phyloP scores from a whole-genome alignment of 2,329 filamentous ascomycete genomes.

The Grosmannia clavigera region DNA sequence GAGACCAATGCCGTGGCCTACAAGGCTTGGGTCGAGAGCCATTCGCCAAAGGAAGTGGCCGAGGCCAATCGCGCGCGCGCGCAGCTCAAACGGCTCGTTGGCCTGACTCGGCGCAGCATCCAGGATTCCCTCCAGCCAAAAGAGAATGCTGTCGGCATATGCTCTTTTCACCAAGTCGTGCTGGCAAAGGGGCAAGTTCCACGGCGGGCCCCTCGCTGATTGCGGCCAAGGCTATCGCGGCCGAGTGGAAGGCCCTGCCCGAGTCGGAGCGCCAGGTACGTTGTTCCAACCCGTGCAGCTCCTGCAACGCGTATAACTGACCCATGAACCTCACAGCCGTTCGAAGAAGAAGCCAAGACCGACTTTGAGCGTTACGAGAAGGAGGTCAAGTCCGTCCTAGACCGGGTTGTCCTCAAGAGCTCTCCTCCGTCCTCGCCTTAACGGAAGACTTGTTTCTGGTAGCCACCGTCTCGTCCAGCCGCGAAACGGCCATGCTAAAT shows the following conservation, averaged over 20 bases:
- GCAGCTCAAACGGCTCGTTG: constrained; percentile 24
- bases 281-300: neutral
- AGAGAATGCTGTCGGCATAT: constrained; percentile 22
- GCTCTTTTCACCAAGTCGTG: constrained; percentile 25
- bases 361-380: constrained; percentile 20
- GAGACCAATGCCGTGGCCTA: constrained; percentile 25
- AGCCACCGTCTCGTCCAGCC: neutral
- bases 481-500: neutral
- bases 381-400: constrained; percentile 15
- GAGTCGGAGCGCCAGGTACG: constrained; percentile 29
- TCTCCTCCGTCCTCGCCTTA: neutral
- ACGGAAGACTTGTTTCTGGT: neutral
- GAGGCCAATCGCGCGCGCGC: constrained; percentile 36
- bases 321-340: constrained; percentile 17
- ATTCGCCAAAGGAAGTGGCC: constrained; percentile 26
- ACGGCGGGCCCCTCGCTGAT: constrained; percentile 9
- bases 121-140: constrained; percentile 38
- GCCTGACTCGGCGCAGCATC: constrained; percentile 20
- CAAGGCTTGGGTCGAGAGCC: constrained; percentile 35
- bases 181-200: constrained; percentile 19
- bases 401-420: constrained; percentile 7
- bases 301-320: neutral
- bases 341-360: constrained; percentile 19
- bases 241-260: constrained; percentile 31
- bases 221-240: constrained; percentile 14